A percentile compares a stretch with the other conserved stretches of the same genome.
Conservation (phyloP, 2,329 filamentous ascomycete genomes). For the Fusarium sp. region DNA sequence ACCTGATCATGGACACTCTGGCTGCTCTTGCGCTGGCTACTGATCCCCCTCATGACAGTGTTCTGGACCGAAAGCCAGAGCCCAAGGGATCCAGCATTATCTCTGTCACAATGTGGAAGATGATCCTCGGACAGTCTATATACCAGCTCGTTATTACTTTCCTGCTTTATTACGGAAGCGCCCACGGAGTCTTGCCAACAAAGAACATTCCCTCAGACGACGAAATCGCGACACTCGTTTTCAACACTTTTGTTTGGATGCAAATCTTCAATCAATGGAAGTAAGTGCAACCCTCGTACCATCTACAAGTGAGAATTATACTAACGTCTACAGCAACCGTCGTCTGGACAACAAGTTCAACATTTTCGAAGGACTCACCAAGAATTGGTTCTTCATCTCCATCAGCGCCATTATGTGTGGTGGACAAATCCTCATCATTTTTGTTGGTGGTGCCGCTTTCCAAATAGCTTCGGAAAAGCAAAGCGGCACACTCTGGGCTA, state of each 20-base stretch:
- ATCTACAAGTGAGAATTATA: neutral
- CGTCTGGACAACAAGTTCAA: slow-evolving; percentile 96
- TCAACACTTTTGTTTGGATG: slow-evolving; percentile 99
- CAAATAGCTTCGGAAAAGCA: slow-evolving; percentile 74
- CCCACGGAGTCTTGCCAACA: slow-evolving; percentile 55
- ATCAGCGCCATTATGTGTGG: slow-evolving; percentile 92
- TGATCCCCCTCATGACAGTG: slow-evolving; percentile 86
- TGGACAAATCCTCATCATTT: slow-evolving; percentile 91
- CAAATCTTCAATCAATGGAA: slow-evolving; percentile 99
- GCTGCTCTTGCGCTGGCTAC: slow-evolving; percentile 91
- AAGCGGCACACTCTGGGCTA: slow-evolving; percentile 85
- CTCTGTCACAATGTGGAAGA: slow-evolving; percentile 97
- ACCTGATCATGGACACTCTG: slow-evolving; percentile 97
- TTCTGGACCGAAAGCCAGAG: slow-evolving; percentile 82
- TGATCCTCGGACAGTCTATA: slow-evolving; percentile 93
- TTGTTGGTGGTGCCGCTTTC: slow-evolving; percentile 87
- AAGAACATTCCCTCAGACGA: slow-evolving; percentile 61
- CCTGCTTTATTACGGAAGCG: slow-evolving; percentile 83
- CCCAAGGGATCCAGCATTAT: slow-evolving; percentile 75
- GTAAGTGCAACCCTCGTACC: slow-evolving; percentile 63
- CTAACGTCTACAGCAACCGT: slow-evolving; percentile 74
- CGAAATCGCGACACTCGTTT: slow-evolving; percentile 85
- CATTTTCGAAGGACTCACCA: slow-evolving; percentile 89
- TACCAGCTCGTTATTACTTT: slow-evolving; percentile 89
- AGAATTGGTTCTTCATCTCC: slow-evolving; percentile 89